Percentiles rank a stretch among this genome's conserved stretches.
phyloP scores from a whole-genome alignment of 2,329 filamentous ascomycete species.

The Waltergamsia citrina region DNA sequence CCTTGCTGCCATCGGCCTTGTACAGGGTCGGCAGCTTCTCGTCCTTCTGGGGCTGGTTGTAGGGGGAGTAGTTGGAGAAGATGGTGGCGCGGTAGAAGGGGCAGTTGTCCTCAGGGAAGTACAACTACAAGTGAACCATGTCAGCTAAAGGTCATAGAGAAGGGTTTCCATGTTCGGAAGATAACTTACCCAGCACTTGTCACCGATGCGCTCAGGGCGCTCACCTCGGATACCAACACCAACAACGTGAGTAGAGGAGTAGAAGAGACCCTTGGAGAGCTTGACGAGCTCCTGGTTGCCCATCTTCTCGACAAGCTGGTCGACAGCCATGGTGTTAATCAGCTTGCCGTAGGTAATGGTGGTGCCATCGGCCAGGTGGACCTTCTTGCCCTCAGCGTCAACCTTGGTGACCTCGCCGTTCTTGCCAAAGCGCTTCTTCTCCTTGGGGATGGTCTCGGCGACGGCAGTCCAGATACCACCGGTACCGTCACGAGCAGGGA shows the following conservation, averaged over 20 bases:
- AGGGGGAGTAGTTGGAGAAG: conserved; percentile 99
- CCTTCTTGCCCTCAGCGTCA: conserved; percentile 75
- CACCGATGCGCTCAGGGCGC: conserved; percentile 90
- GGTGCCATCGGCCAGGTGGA: conserved; percentile 74
- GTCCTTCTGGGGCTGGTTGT: conserved; percentile 84
- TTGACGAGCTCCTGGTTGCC: conserved; percentile 74
- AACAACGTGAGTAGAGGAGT: conserved; percentile 94
- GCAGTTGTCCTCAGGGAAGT: conserved; percentile 98
- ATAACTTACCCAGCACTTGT: conserved; percentile 87
- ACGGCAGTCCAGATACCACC: conserved; percentile 99
- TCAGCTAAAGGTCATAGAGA: too few species aligned
- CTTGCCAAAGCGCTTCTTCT: conserved; percentile 87
- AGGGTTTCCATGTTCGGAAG: neutral
- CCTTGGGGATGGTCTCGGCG: conserved; percentile 80
- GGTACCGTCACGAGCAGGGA: conserved; percentile 90
- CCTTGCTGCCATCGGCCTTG: conserved; percentile 77
- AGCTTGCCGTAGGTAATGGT: conserved; percentile 88
- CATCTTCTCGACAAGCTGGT: conserved; percentile 79
- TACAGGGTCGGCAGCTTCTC: conserved; percentile 81
- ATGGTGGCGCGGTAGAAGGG: conserved; percentile 99
- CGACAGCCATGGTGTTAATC: conserved; percentile 92
- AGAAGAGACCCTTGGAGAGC: conserved; percentile 87
- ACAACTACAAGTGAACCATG: conserved; percentile 49
- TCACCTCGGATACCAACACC: conserved; percentile 88
- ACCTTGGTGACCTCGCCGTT: conserved; percentile 78